Percentiles rank a stretch among this genome's conserved stretches.
These are phyloP conservation scores for Aspergillus sp. DNA, from an alignment of 2,329 filamentous ascomycete genomes.

Conservation along the genomic window DNA sequence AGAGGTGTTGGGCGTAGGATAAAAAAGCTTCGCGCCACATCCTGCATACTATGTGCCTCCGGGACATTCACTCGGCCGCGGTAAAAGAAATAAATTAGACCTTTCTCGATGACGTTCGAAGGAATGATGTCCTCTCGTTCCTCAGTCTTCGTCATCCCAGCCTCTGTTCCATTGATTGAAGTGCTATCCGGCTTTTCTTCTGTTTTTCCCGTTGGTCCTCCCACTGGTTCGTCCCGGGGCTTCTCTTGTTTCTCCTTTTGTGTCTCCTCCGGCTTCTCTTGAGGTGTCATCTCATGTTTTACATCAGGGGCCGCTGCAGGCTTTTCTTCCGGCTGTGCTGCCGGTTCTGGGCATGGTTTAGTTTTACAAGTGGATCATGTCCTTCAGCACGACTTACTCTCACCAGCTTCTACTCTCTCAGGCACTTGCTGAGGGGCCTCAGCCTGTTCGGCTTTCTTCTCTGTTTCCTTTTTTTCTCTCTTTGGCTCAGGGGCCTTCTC, in stretches of 20 bases:
- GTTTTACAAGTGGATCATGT: background rate
- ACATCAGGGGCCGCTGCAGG: conserved; percentile 3
- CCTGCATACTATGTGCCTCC: conserved; percentile 65
- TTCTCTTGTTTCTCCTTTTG: background rate
- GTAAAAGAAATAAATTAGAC: conserved; percentile 88
- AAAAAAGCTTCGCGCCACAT: conserved; percentile 77
- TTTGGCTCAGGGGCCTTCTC: conserved; percentile 34
- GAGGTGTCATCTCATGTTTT: conserved; percentile 9
- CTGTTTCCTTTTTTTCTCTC: conserved; percentile 37
- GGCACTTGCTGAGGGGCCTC: conserved; percentile 8
- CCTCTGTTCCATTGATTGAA: conserved; percentile 23
- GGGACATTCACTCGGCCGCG: conserved; percentile 73
- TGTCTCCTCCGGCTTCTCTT: conserved; percentile 11
- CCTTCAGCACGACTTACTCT: conserved; percentile 2
- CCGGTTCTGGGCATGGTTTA: background rate
- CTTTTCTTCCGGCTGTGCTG: conserved; percentile 4
- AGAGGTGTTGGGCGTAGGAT: conserved; percentile 70
- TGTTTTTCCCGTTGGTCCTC: conserved; percentile 8
- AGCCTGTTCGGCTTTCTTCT: conserved; percentile 12
- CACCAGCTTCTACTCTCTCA: conserved; percentile 12
- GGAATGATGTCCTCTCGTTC: conserved; percentile 53
- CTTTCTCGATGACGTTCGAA: conserved; percentile 76
- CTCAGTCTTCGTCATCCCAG: conserved; percentile 51
- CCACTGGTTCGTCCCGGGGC: conserved; percentile 4
- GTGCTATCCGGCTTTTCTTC: conserved; percentile 8